phyloP scores from a whole-genome alignment of 2,329 filamentous ascomycete genomes.

The Colletotrichum zoysiae region DNA sequence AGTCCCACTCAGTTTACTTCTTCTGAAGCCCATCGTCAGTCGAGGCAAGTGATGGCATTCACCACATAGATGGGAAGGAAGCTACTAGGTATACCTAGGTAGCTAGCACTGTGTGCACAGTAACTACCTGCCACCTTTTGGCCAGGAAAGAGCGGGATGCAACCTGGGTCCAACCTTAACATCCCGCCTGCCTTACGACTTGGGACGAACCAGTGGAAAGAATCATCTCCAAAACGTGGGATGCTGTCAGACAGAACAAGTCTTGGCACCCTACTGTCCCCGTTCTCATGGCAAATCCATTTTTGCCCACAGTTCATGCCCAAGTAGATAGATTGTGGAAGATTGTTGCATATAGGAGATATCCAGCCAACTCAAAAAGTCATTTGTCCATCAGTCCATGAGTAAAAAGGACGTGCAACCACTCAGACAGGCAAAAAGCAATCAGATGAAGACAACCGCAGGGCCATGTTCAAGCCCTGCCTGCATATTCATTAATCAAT shows the following conservation, averaged over 20 bases:
- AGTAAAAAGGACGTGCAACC: neutral
- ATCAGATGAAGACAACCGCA: neutral
- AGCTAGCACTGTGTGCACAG: too few relatives aligned
- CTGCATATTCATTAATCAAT: slow-evolving; percentile 15
- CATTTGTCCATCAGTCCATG: too few relatives aligned
- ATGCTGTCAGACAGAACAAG: neutral
- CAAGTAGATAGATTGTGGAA: neutral
- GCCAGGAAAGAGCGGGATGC: slow-evolving; percentile 8
- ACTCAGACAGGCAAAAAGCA: neutral
- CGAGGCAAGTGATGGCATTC: slow-evolving; percentile 17
- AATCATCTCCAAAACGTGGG: neutral
- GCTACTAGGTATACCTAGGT: too few relatives aligned
- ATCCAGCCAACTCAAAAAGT: neutral
- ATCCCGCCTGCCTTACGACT: slow-evolving; percentile 31
- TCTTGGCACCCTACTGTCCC: neutral
- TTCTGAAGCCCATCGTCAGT: neutral
- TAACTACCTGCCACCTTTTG: neutral
- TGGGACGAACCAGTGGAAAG: slow-evolving; percentile 30
- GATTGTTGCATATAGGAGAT: neutral
- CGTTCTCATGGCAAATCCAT: neutral
- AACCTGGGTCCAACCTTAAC: slow-evolving; percentile 23
- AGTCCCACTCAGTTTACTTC: neutral
- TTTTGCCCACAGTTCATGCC: neutral
- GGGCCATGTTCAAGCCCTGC: neutral
- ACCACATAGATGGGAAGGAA: slow-evolving; percentile 11